Conservation (phyloP, 306 rosid species). For the Cyamopsis tetragonoloba region DNA sequence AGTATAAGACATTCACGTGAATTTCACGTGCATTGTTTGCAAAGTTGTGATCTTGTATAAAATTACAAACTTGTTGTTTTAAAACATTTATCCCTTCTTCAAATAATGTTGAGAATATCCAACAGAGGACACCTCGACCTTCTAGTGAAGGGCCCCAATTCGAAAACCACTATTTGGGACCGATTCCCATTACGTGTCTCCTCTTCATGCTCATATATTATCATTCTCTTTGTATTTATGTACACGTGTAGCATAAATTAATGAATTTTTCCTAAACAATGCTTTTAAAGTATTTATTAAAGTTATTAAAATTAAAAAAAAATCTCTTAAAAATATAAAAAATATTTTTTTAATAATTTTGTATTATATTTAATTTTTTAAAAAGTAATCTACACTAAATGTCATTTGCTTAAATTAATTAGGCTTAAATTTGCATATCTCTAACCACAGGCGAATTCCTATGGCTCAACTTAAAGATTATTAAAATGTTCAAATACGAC, state of each 20-base stretch:
- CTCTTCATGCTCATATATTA: not conserved
- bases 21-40: conserved; percentile 15
- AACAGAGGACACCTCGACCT: not conserved
- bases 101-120: too few species aligned
- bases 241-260: too few species aligned
- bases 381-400: too few species aligned
- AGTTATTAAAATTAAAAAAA: too few species aligned
- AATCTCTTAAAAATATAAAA: too few species aligned
- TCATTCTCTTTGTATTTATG: not conserved
- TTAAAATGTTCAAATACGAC: not conserved
- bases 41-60: not conserved
- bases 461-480: not conserved
- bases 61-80: not conserved
- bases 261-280: too few species aligned
- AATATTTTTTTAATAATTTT: too few species aligned
- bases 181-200: not conserved
- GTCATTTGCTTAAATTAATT: too few species aligned
- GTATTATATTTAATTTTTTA: too few species aligned
- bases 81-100: not conserved
- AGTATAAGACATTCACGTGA: conserved; percentile 16
- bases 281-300: too few species aligned
- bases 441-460: not conserved
- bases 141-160: not conserved
- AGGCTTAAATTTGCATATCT: not conserved
- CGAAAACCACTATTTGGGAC: conserved; percentile 1